phyloP scores from a whole-genome alignment of 2,329 filamentous ascomycete genomes.

The Xylariaceae sp. region DNA sequence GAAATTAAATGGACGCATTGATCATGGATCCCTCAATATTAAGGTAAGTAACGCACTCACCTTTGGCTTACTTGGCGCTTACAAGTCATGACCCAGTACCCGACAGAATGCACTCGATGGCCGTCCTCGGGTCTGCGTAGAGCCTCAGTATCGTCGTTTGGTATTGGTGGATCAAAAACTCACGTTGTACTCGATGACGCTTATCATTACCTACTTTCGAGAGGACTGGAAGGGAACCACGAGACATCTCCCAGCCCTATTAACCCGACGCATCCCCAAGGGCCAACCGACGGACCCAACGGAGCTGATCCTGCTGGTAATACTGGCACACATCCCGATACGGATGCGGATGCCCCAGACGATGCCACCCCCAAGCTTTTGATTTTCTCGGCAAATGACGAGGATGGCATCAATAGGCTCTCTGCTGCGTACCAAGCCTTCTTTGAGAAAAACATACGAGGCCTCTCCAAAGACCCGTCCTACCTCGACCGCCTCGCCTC shows the following conservation, averaged over 20 bases:
- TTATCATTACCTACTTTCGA: neutral
- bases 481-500: no score
- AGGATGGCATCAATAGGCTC: no score
- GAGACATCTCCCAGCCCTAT: neutral
- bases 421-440: no score
- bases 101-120: neutral
- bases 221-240: neutral
- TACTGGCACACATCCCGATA: neutral
- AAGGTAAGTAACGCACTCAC: neutral
- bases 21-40: neutral
- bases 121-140: neutral
- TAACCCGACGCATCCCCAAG: no score
- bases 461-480: no score
- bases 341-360: no score
- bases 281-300: no score
- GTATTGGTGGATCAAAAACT: conserved; percentile 18
- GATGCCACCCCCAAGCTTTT: no score
- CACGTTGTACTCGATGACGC: conserved; percentile 8
- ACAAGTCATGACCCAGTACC: neutral
- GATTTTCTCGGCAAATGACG: no score
- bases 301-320: neutral
- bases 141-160: conserved; percentile 18
- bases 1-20: conserved; percentile 12
- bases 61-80: no score
- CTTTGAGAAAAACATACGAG: no score